Evolutionary conservation across 2,329 filamentous ascomycete species (phyloP).

Genomic region (Botrytis squamosa): DNA sequence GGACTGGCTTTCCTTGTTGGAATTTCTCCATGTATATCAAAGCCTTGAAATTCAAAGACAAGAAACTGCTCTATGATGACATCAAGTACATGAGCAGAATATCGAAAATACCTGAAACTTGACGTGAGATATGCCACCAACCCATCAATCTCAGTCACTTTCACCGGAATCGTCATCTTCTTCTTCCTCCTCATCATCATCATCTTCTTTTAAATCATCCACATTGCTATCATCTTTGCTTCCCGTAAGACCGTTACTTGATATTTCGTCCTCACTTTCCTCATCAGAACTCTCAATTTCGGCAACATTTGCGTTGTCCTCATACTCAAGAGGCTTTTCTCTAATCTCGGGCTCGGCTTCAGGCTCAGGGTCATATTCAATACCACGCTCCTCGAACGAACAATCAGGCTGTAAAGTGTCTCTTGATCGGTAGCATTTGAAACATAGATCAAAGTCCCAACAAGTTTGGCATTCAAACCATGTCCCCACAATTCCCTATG

Average conservation of each 20-base stretch:
- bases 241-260: not conserved
- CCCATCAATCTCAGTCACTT: not conserved
- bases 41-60: too few species aligned
- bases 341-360: not conserved
- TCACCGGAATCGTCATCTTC: not conserved
- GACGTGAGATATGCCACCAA: too few species aligned
- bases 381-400: not conserved
- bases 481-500: too few species aligned
- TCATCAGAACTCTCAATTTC: not conserved
- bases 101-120: too few species aligned
- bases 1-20: too few species aligned
- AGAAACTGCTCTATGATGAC: too few species aligned
- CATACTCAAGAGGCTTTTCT: not conserved
- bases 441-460: too few species aligned
- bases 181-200: not conserved
- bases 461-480: too few species aligned
- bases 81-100: too few species aligned
- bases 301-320: not conserved
- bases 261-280: not conserved
- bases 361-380: not conserved
- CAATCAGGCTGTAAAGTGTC: not conserved
- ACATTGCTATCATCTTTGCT: not conserved
- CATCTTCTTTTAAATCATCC: not conserved
- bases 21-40: too few species aligned
- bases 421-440: not conserved